Evolutionary conservation across 108 stramenopile species (phyloP).

Genomic region (Nitzschia sp.): DNA sequence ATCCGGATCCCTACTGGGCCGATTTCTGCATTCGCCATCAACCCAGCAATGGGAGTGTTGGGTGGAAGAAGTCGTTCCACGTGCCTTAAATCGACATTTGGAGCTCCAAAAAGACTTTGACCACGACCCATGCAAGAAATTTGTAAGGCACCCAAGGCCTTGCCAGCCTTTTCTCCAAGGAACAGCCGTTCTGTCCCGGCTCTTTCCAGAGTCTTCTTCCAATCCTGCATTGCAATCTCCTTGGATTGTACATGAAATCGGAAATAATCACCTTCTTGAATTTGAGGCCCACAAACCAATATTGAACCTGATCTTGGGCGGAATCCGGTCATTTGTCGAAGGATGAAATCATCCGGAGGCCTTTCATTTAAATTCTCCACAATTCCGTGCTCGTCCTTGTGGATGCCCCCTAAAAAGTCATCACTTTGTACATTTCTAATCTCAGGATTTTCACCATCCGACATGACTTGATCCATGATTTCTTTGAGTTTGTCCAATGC

Average conservation of each 20-base stretch:
- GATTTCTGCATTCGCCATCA: slow-evolving; percentile 40
- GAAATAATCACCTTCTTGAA: slow-evolving; percentile 19
- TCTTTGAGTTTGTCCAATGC: slow-evolving; percentile 17
- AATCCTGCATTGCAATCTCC: slow-evolving; percentile 16
- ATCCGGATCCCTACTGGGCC: slow-evolving; percentile 32
- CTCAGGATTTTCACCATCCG: neutral
- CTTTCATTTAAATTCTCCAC: neutral
- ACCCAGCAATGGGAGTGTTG: slow-evolving; percentile 19
- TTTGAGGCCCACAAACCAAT: slow-evolving; percentile 19
- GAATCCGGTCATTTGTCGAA: slow-evolving; percentile 38
- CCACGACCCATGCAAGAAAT: slow-evolving; percentile 36
- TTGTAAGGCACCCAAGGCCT: slow-evolving; percentile 26
- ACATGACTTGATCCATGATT: neutral
- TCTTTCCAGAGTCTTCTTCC: slow-evolving; percentile 14
- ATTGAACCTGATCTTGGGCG: slow-evolving; percentile 23
- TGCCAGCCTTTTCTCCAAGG: slow-evolving; percentile 4
- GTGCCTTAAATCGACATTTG: slow-evolving; percentile 31
- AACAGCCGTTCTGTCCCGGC: slow-evolving; percentile 35
- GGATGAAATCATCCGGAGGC: neutral
- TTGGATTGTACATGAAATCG: slow-evolving; percentile 33
- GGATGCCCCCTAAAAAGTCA: slow-evolving; percentile 7
- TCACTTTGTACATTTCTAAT: neutral
- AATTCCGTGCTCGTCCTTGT: neutral
- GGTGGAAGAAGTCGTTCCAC: slow-evolving; percentile 1
- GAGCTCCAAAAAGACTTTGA: slow-evolving; percentile 17